A percentile compares a stretch with the other conserved stretches of the same genome.
These are phyloP conservation scores for Exophiala aquamarina DNA, from an alignment of 2,329 filamentous ascomycete genomes.

Conservation along the genomic window DNA sequence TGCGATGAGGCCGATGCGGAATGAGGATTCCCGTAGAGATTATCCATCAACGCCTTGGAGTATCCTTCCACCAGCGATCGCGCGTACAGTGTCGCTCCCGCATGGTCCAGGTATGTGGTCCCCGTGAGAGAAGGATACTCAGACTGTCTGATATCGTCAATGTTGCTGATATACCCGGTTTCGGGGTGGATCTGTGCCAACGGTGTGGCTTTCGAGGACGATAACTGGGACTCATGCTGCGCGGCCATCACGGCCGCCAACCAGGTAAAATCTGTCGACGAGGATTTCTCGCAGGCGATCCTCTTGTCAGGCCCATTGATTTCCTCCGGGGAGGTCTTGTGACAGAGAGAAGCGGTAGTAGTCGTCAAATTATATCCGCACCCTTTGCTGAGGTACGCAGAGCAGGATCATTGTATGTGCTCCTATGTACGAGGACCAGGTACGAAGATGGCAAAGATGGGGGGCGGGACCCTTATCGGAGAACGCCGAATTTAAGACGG, in stretches of 20 bases:
- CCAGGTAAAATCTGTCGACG: neutral
- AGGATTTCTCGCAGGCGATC: too few species aligned
- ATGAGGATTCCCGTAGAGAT: slow-evolving; percentile 88
- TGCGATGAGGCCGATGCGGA: slow-evolving; percentile 82
- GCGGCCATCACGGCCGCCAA: slow-evolving; percentile 20
- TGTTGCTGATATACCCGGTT: slow-evolving; percentile 43
- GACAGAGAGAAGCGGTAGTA: too few species aligned
- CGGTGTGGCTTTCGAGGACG: slow-evolving; percentile 1
- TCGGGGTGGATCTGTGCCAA: slow-evolving; percentile 13
- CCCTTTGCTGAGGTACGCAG: too few species aligned
- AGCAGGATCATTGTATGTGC: too few species aligned
- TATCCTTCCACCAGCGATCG: slow-evolving; percentile 80
- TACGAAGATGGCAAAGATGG: too few species aligned
- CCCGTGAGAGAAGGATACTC: slow-evolving; percentile 55
- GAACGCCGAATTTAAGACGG: too few species aligned
- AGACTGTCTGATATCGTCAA: slow-evolving; percentile 46
- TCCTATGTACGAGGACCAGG: too few species aligned
- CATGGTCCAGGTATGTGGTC: slow-evolving; percentile 86
- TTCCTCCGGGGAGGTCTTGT: too few species aligned
- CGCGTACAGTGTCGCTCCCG: slow-evolving; percentile 81
- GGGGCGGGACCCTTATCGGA: too few species aligned
- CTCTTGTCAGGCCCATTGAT: too few species aligned
- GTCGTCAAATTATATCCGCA: too few species aligned
- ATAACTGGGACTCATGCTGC: neutral
- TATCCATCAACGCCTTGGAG: slow-evolving; percentile 72